Conservation (phyloP, 495 filamentous ascomycete genomes). For the Echria macrotheca region DNA sequence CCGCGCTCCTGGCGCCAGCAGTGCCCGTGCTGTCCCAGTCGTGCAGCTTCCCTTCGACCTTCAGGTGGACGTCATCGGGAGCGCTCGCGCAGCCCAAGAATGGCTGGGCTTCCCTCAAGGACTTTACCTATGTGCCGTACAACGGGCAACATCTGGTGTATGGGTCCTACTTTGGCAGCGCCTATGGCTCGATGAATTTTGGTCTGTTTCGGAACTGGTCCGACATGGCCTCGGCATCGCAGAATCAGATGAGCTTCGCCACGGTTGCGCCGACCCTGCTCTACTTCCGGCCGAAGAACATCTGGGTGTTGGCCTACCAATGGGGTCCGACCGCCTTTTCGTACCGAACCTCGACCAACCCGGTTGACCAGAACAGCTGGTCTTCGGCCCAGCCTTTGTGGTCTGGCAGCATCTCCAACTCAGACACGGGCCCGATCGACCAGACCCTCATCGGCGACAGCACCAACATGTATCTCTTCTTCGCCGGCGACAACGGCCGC, state of each 20-base stretch:
- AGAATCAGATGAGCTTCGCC: constrained; percentile 42
- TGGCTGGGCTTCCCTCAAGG: constrained; percentile 53
- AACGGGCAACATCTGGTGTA: constrained; percentile 55
- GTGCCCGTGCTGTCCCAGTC: not conserved
- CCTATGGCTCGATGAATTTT: constrained; percentile 55
- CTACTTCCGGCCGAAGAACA: constrained; percentile 53
- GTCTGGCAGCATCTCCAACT: constrained; percentile 45
- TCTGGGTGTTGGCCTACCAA: constrained; percentile 58
- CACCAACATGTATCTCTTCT: constrained; percentile 59
- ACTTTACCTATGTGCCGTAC: constrained; percentile 50
- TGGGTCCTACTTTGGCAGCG: constrained; percentile 35
- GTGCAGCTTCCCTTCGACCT: constrained; percentile 51
- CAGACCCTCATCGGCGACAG: constrained; percentile 56
- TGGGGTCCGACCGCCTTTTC: constrained; percentile 54
- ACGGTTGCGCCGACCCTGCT: constrained; percentile 59
- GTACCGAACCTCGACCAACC: constrained; percentile 54
- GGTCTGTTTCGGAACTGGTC: constrained; percentile 50
- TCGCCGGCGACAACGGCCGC: constrained; percentile 58
- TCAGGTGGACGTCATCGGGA: constrained; percentile 49
- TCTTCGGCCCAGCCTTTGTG: constrained; percentile 49
- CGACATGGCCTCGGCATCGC: constrained; percentile 47
- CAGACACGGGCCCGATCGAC: constrained; percentile 50
- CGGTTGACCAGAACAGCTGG: constrained; percentile 53
- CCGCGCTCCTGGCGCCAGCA: constrained; percentile 2
- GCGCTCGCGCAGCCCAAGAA: constrained; percentile 45